Evolutionary conservation across 768 basidiomycete genomes (phyloP), one percentile per base, ranked within the genome.

Genomic region (Amylocystis lapponica): DNA sequence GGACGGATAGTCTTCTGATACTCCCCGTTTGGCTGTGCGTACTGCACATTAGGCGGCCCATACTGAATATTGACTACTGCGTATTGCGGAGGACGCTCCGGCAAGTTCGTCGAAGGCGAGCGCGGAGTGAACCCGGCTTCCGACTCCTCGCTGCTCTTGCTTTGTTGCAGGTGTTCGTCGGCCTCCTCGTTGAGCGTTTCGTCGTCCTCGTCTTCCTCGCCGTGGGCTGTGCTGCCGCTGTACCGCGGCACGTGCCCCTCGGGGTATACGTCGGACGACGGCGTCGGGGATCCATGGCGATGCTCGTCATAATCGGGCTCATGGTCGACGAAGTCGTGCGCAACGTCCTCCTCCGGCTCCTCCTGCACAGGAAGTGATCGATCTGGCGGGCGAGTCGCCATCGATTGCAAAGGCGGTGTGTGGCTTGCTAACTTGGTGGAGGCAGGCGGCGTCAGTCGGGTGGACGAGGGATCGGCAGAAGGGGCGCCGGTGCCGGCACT

Each of bases 361-460:
- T 87, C 85, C 59, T 88, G 85, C 3, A 86, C 74, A 16, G 85
- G 85, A 20, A 88, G 68, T 13, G 84, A 84, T 26, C 83, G 71
- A 59, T 86, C 84, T 2, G 85, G 79, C 17, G 79, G 78, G 17
- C 81, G 77, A 5, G 73, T 67, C 35, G 46, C 67, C 57, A 58
- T 60, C 9, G 69, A 59, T 53, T 79, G 80, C 41, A 72, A 49
- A 14, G 81, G 78, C 0, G 80, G 75, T 0, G 80, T 78, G 50
- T 78, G 76, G 32, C 66, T 75, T 25, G 48, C 48, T 45, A 70
- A 60, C 48, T 67, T 62, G 56, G 62, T 57, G 31, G 46, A 52
- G 0, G 61, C 60, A 23, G 69, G 67, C 17, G 70, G 69, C 0
- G 69, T 56, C 29, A 46, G 29, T n/a, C 59, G 52, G 36, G 43